Evolutionary conservation across 1,139 yeast genomes (phyloP).

Genomic region (Starmera stellimalicola): DNA sequence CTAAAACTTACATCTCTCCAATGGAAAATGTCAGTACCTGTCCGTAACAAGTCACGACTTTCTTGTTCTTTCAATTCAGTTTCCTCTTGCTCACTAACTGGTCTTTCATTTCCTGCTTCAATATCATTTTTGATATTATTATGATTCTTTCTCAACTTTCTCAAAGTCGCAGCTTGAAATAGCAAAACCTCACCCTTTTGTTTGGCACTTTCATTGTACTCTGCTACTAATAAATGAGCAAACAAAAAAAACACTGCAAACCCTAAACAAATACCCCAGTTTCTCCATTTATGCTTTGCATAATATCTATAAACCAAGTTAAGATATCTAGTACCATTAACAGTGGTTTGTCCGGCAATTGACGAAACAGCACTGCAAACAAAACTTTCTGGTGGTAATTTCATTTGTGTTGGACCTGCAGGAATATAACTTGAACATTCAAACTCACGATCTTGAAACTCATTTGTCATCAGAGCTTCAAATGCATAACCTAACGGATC

Average conservation of each 20-base stretch:
- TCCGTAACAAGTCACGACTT: slow-evolving; percentile 4
- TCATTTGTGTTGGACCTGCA: slow-evolving; percentile 9
- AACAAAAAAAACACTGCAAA: slow-evolving; percentile 24
- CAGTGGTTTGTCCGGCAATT: slow-evolving; percentile 40
- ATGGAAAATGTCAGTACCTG: slow-evolving; percentile 48
- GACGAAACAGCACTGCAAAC: slow-evolving; percentile 64
- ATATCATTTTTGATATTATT: slow-evolving; percentile 13
- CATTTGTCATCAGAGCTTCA: slow-evolving; percentile 55
- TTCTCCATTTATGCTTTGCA: slow-evolving; percentile 70
- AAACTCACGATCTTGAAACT: slow-evolving; percentile 31
- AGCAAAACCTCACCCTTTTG: slow-evolving; percentile 79
- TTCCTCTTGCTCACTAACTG: slow-evolving; percentile 13
- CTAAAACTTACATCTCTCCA: slow-evolving; percentile 76
- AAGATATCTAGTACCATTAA: slow-evolving; percentile 53
- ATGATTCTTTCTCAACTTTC: slow-evolving; percentile 22
- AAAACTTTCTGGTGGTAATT: slow-evolving; percentile 31
- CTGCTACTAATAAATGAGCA: slow-evolving; percentile 41
- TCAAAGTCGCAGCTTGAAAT: slow-evolving; percentile 42
- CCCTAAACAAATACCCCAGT: slow-evolving; percentile 54
- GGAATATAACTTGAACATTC: slow-evolving; percentile 45
- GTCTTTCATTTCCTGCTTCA: slow-evolving; percentile 17
- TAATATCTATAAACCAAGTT: slow-evolving; percentile 44
- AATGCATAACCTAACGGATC: slow-evolving; percentile 65
- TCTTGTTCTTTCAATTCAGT: slow-evolving; percentile 16
- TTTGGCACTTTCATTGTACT: slow-evolving; percentile 61